phyloP scores from a whole-genome alignment of 176 grass and related monocot species.

The Bolboschoenus planiculmis region DNA sequence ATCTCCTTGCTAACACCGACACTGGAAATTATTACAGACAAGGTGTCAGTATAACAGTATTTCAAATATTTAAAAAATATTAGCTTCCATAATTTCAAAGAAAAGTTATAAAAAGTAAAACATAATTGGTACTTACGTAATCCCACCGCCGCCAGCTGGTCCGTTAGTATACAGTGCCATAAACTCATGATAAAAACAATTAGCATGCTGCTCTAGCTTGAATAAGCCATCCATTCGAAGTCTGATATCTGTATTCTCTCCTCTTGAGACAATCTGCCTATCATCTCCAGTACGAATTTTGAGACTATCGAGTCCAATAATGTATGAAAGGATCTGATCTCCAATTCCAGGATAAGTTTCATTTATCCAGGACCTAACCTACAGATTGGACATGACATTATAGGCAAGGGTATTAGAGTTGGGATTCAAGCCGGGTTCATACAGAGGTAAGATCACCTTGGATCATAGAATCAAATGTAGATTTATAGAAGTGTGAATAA shows the following conservation, averaged over 20 bases:
- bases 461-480: background rate
- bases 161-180: conserved; percentile 94
- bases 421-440: background rate
- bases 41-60: background rate
- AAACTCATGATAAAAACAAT: conserved; percentile 69
- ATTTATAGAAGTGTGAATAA: background rate
- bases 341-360: conserved; percentile 61
- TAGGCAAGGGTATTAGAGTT: background rate
- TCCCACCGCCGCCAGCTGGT: conserved; percentile 83
- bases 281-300: conserved; percentile 44
- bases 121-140: conserved; percentile 39
- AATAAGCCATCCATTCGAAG: conserved; percentile 94
- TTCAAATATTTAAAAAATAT: background rate
- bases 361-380: conserved; percentile 87
- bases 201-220: conserved; percentile 62
- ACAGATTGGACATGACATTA: background rate
- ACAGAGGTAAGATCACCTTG: background rate
- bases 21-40: conserved; percentile 39
- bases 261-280: conserved; percentile 18
- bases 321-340: conserved; percentile 54
- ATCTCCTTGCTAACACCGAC: conserved; percentile 67
- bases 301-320: conserved; percentile 74
- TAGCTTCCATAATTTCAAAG: background rate
- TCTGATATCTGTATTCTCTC: conserved; percentile 56
- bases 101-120: background rate